These are phyloP conservation scores for Erythrobasidium yunnanense DNA, from an alignment of 768 basidiomycete genomes.

Conservation along the genomic window DNA sequence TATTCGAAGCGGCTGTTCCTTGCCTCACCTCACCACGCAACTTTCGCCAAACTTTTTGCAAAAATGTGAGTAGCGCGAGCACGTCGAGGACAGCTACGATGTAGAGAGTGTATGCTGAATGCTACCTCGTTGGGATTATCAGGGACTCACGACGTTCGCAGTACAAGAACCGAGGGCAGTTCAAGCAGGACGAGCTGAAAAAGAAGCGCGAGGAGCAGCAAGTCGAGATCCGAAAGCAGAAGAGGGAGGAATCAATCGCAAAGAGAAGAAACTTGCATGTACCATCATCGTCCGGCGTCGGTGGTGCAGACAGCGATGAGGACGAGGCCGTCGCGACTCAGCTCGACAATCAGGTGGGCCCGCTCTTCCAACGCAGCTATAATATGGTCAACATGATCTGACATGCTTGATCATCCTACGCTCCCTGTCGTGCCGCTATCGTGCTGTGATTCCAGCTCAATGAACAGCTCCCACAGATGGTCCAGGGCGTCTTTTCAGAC, in stretches of 20 bases:
- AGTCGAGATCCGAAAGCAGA: constrained; percentile 96
- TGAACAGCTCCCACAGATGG: constrained; percentile 63
- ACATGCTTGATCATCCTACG: background rate
- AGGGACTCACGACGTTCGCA: constrained; percentile 45
- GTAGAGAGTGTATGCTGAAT: no score
- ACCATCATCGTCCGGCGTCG: constrained; percentile 49
- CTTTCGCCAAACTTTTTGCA: no score
- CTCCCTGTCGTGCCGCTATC: background rate
- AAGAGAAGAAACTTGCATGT: constrained; percentile 72
- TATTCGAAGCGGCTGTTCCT: no score
- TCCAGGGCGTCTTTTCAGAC: constrained; percentile 80
- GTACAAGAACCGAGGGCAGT: constrained; percentile 80
- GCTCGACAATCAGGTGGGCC: constrained; percentile 68
- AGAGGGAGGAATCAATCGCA: constrained; percentile 95
- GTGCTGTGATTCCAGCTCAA: no score
- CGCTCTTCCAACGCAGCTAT: no score
- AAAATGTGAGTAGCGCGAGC: no score
- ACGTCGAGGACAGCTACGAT: no score
- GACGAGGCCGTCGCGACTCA: constrained; percentile 52
- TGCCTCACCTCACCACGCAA: no score
- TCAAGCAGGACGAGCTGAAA: constrained; percentile 85
- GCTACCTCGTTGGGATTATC: no score
- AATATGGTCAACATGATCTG: no score
- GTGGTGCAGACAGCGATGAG: constrained; percentile 78
- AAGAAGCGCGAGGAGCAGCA: constrained; percentile 96